Conservation (phyloP, 371 early-diverging fungal genomes). For the Syncephalastrum sp. region DNA sequence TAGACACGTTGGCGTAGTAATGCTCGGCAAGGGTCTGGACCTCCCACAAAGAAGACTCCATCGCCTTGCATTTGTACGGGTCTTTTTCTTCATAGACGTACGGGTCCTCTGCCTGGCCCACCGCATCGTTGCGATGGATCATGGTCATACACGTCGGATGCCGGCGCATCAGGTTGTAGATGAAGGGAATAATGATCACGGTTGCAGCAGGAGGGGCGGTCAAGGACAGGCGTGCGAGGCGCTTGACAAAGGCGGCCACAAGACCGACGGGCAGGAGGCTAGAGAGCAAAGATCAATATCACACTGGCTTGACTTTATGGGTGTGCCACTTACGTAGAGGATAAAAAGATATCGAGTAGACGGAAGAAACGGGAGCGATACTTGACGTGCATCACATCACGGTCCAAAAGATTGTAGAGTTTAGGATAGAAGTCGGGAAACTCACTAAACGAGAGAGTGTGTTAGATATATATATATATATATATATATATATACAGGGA, state of each 20-base stretch:
- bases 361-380: constrained; percentile 93
- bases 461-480: too few relatives aligned
- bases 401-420: constrained; percentile 86
- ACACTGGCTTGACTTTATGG: not conserved
- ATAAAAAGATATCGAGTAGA: constrained; percentile 82
- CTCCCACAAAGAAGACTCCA: constrained; percentile 94
- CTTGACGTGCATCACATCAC: constrained; percentile 86
- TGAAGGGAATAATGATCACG: constrained; percentile 80
- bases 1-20: constrained; percentile 82
- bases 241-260: constrained; percentile 91
- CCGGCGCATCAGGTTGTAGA: constrained; percentile 86
- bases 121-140: constrained; percentile 67
- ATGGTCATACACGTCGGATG: constrained; percentile 87
- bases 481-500: too few relatives aligned
- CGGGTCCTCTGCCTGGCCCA: constrained; percentile 57
- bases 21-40: constrained; percentile 79
- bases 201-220: constrained; percentile 85
- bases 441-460: constrained; percentile 54
- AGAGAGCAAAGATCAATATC: constrained; percentile 2
- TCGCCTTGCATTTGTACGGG: constrained; percentile 77
- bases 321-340: constrained; percentile 66
- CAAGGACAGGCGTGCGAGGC: constrained; percentile 80
- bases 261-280: constrained; percentile 86
- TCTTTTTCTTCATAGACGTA: constrained; percentile 66
- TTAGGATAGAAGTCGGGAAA: constrained; percentile 96